These are phyloP conservation scores for Extremus antarcticus DNA, from an alignment of 495 filamentous ascomycete genomes.

Conservation along the genomic window DNA sequence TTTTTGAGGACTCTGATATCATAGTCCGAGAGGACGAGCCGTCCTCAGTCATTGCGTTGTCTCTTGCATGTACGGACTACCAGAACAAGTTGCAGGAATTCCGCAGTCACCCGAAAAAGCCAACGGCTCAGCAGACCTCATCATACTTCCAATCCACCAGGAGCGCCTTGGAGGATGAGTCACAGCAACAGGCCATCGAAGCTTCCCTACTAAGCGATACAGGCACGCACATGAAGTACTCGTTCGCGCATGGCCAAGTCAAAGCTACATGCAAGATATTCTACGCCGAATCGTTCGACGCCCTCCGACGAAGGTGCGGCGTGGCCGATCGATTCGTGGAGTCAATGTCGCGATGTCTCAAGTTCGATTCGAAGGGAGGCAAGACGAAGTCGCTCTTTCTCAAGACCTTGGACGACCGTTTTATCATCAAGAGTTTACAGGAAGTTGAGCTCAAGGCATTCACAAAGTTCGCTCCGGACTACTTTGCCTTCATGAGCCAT, in stretches of 20 bases:
- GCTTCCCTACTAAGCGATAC: conserved; percentile 59
- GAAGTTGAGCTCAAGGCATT: conserved; percentile 89
- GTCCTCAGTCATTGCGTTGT: conserved; percentile 89
- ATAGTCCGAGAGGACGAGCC: conserved; percentile 96
- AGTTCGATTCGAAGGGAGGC: conserved; percentile 97
- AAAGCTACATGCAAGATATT: conserved; percentile 97
- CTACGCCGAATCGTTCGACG: conserved; percentile 96
- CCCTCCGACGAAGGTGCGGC: conserved; percentile 81
- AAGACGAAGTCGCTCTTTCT: conserved; percentile 98
- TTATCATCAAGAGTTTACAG: conserved; percentile 83
- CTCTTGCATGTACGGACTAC: conserved; percentile 77
- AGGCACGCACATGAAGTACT: conserved; percentile 86
- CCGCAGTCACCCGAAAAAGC: conserved; percentile 37
- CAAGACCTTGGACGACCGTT: conserved; percentile 88
- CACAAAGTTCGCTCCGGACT: conserved; percentile 85
- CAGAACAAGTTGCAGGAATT: conserved; percentile 63
- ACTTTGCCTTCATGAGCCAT: conserved; percentile 94
- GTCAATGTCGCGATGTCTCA: conserved; percentile 84
- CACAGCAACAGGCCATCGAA: conserved; percentile 30
- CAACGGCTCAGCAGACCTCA: conserved; percentile 4
- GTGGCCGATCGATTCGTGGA: conserved; percentile 90
- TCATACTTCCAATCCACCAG: conserved; percentile 3
- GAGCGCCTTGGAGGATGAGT: conserved; percentile 3
- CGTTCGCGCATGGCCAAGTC: conserved; percentile 81
- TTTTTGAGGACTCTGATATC: conserved; percentile 95